These are phyloP conservation scores for Podospora comata DNA, from an alignment of 495 filamentous ascomycete species.

Conservation along the genomic window DNA sequence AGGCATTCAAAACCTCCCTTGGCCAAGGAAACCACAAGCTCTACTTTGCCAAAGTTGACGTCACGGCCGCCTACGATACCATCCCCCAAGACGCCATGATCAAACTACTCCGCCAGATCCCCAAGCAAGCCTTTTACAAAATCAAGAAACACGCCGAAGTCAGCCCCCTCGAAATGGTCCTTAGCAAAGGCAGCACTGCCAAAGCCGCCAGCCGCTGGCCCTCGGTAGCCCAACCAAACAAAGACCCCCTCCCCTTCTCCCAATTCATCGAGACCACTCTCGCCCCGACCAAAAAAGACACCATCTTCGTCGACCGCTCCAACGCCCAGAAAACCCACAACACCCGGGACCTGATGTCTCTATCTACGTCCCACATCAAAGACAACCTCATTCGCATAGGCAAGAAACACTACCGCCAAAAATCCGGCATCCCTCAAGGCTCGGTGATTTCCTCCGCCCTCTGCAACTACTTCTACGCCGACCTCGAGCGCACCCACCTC, in stretches of 20 bases:
- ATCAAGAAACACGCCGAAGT: constrained; percentile 73
- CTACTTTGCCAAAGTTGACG: constrained; percentile 91
- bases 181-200: constrained; percentile 14
- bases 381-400: constrained; percentile 85
- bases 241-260: constrained; percentile 52
- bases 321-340: constrained; percentile 52
- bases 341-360: constrained; percentile 58
- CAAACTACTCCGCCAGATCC: constrained; percentile 58
- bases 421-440: constrained; percentile 86
- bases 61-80: constrained; percentile 89
- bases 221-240: constrained; percentile 52
- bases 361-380: constrained; percentile 73
- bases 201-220: constrained; percentile 58
- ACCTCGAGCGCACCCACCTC: constrained; percentile 69
- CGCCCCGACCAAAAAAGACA: constrained; percentile 53
- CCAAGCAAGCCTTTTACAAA: constrained; percentile 65
- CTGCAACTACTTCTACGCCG: constrained; percentile 92
- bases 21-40: constrained; percentile 22
- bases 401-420: constrained; percentile 86
- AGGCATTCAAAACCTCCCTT: constrained; percentile 59
- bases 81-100: constrained; percentile 82
- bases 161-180: constrained; percentile 38
- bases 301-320: constrained; percentile 68
- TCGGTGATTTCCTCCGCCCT: constrained; percentile 80
- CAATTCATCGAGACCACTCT: constrained; percentile 51